These are phyloP conservation scores for Plectosphaerella cucumerina DNA, from an alignment of 2,329 filamentous ascomycete species.

Conservation along the genomic window DNA sequence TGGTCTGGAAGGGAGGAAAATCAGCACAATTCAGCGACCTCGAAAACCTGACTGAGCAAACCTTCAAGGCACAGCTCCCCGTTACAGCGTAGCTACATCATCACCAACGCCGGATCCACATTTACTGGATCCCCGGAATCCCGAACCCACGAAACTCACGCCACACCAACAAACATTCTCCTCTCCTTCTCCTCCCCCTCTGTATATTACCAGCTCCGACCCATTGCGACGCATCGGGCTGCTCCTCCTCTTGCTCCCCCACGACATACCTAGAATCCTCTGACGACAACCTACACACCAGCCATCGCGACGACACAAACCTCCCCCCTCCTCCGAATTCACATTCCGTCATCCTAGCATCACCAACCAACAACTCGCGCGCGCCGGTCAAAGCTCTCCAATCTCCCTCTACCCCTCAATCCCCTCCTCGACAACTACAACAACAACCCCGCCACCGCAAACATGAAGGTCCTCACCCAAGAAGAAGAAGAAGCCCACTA, in stretches of 20 bases:
- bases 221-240: no score
- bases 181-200: no score
- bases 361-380: slow-evolving; percentile 1
- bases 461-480: slow-evolving; percentile 93
- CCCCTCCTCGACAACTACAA: slow-evolving; percentile 3
- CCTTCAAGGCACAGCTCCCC: no score
- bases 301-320: neutral
- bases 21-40: no score
- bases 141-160: neutral
- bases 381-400: neutral
- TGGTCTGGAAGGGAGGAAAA: no score
- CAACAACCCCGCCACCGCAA: slow-evolving; percentile 17
- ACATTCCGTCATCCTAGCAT: neutral
- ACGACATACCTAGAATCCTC: neutral
- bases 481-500: slow-evolving; percentile 91
- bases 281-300: no score
- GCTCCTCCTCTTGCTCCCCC: neutral
- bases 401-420: neutral
- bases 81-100: neutral
- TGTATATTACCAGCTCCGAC: no score
- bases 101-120: neutral
- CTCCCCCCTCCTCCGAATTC: neutral
- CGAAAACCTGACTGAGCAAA: no score
- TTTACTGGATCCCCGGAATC: neutral
- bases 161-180: no score